A percentile compares a stretch with the other conserved stretches of the same genome.
phyloP scores from a whole-genome alignment of 148 eudicot genomes.

The Chenopodium quinoa region DNA sequence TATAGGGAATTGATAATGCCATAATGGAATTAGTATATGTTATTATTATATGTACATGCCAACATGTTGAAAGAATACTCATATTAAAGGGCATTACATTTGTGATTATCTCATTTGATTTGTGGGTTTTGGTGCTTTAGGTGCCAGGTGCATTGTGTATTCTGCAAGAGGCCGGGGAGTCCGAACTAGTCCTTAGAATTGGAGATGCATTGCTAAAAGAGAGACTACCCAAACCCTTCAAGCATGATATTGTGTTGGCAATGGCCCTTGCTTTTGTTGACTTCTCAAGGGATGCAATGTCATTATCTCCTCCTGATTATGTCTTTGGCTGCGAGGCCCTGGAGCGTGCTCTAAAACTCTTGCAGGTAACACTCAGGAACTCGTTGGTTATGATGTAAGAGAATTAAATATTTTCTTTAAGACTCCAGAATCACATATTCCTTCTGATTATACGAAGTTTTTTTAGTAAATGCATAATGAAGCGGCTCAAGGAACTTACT shows the following conservation, averaged over 20 bases:
- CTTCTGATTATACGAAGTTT: background rate
- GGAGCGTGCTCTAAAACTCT: slow-evolving; percentile 78
- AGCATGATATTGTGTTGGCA: slow-evolving; percentile 87
- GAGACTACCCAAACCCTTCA: slow-evolving; percentile 83
- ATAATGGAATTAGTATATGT: background rate
- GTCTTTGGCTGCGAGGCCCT: slow-evolving; percentile 81
- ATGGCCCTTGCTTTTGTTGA: slow-evolving; percentile 95
- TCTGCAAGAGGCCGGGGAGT: slow-evolving; percentile 91
- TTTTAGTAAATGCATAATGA: background rate
- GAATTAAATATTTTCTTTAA: background rate
- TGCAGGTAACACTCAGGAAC: slow-evolving; percentile 51
- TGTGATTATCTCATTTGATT: background rate
- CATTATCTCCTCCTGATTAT: slow-evolving; percentile 79
- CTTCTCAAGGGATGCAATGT: slow-evolving; percentile 87
- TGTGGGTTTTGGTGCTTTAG: slow-evolving; percentile 37
- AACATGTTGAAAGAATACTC: background rate
- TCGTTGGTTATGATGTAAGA: background rate
- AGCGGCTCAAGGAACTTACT: background rate
- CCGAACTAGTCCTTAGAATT: slow-evolving; percentile 77
- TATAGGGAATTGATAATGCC: background rate
- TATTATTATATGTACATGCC: background rate
- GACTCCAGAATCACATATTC: background rate
- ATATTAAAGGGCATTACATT: background rate
- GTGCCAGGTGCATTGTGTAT: slow-evolving; percentile 95
- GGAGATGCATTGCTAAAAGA: slow-evolving; percentile 84